Percentiles rank a stretch among this genome's conserved stretches.
Conservation (phyloP, 192 early-diverging fungal genomes). For the Backusella psychrophila region DNA sequence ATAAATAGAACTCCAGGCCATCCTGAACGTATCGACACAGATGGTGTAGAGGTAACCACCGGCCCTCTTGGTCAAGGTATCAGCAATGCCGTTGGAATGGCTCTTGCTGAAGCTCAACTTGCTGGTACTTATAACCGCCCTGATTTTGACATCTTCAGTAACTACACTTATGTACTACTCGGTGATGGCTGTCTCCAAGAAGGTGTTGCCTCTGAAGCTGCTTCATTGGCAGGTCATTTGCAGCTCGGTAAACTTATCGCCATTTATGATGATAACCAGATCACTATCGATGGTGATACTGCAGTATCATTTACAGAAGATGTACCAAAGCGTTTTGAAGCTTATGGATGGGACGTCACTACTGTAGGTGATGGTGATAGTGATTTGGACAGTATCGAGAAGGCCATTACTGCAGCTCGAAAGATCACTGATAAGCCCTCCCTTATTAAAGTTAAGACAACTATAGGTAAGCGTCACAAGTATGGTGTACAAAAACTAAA, state of each 20-base stretch:
- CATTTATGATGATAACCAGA: conserved; percentile 95
- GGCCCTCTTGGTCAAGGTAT: conserved; percentile 96
- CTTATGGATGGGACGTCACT: conserved; percentile 94
- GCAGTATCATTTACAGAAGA: conserved; percentile 90
- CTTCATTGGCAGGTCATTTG: conserved; percentile 56
- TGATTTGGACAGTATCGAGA: conserved; percentile 67
- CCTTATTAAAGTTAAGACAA: conserved; percentile 87
- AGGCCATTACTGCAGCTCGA: conserved; percentile 81
- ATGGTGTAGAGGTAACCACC: conserved; percentile 95
- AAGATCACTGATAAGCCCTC: conserved; percentile 85
- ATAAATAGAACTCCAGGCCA: conserved; percentile 87
- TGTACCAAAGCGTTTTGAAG: conserved; percentile 79
- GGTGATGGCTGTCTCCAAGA: conserved; percentile 99
- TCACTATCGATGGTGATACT: conserved; percentile 91
- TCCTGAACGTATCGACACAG: conserved; percentile 83
- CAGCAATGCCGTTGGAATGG: conserved; percentile 88
- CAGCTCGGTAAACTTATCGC: conserved; percentile 93
- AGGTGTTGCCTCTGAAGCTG: conserved; percentile 92
- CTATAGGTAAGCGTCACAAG: conserved; percentile 64
- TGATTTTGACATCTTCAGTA: conserved; percentile 81
- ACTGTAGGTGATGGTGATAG: conserved; percentile 76
- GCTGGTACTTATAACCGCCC: conserved; percentile 91
- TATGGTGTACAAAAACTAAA: neutral
- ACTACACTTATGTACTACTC: conserved; percentile 77
- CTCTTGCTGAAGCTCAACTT: conserved; percentile 83